Percentiles rank a stretch among this genome's conserved stretches.
Conservation (phyloP, 148 eudicot species). For the Polygonum aviculare region DNA sequence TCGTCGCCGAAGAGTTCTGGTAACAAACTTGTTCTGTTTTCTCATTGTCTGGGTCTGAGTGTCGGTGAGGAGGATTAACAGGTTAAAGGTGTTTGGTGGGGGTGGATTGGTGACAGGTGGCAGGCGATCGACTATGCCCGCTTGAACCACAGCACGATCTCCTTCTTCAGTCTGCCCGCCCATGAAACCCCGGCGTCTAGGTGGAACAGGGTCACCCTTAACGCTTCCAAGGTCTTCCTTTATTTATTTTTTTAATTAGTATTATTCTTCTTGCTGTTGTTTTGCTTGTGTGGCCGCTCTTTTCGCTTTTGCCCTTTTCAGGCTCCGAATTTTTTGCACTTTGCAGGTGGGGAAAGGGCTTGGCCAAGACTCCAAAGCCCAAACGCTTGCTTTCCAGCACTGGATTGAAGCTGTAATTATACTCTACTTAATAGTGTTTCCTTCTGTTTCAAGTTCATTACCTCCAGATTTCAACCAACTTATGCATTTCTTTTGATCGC, state of each 20-base stretch:
- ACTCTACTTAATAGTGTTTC: neutral
- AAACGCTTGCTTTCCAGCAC: constrained; percentile 83
- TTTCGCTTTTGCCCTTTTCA: neutral
- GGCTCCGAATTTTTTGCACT: neutral
- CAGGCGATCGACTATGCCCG: constrained; percentile 72
- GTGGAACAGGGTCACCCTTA: constrained; percentile 60
- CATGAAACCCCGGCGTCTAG: constrained; percentile 69
- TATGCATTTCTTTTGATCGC: neutral
- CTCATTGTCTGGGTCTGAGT: neutral
- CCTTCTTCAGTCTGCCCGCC: constrained; percentile 54
- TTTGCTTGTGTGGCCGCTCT: neutral
- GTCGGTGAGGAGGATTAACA: neutral
- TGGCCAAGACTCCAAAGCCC: constrained; percentile 69
- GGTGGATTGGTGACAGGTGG: constrained; percentile 72
- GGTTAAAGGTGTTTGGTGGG: neutral
- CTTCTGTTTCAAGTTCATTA: neutral
- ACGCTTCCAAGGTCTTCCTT: constrained; percentile 62
- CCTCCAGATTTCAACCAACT: neutral
- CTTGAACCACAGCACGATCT: constrained; percentile 68
- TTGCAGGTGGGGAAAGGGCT: constrained; percentile 90
- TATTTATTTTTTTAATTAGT: neutral
- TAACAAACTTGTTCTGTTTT: constrained; percentile 7
- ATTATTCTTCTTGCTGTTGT: neutral
- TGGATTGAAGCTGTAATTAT: constrained; percentile 93
- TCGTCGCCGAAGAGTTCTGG: constrained; percentile 85